Percentiles rank a stretch among this genome's conserved stretches.
phyloP scores from a whole-genome alignment of 148 eudicot species.

The Drosera capensis region DNA sequence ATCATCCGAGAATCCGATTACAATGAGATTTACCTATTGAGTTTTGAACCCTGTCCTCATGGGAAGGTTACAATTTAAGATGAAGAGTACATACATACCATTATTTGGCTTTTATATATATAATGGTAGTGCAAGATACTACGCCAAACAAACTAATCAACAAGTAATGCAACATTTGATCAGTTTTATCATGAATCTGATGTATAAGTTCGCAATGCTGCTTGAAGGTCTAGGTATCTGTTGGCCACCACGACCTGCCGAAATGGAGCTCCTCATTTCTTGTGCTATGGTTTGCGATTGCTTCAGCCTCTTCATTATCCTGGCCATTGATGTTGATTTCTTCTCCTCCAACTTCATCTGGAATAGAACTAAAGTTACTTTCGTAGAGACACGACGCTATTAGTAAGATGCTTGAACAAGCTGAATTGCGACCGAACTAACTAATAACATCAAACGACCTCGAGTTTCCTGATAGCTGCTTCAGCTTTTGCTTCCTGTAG shows the following conservation, averaged over 20 bases:
- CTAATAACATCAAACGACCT: conserved; percentile 26
- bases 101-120: no score
- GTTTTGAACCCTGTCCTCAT: no score
- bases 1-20: no score
- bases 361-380: no score
- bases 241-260: conserved; percentile 2
- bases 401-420: background rate
- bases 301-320: conserved; percentile 46
- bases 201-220: background rate
- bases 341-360: conserved; percentile 84
- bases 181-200: background rate
- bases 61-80: no score
- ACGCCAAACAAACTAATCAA: no score
- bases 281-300: conserved; percentile 53
- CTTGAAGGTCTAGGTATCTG: background rate
- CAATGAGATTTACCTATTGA: no score
- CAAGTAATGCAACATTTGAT: no score
- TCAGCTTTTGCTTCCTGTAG: conserved; percentile 90
- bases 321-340: conserved; percentile 52
- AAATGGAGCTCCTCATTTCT: conserved; percentile 41
- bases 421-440: background rate
- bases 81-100: no score
- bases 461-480: conserved; percentile 59
- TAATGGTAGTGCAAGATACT: no score
- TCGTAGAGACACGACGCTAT: conserved; percentile 1